Conservation (phyloP, 2,329 filamentous ascomycete genomes). For the Cladophialophora bantiana region DNA sequence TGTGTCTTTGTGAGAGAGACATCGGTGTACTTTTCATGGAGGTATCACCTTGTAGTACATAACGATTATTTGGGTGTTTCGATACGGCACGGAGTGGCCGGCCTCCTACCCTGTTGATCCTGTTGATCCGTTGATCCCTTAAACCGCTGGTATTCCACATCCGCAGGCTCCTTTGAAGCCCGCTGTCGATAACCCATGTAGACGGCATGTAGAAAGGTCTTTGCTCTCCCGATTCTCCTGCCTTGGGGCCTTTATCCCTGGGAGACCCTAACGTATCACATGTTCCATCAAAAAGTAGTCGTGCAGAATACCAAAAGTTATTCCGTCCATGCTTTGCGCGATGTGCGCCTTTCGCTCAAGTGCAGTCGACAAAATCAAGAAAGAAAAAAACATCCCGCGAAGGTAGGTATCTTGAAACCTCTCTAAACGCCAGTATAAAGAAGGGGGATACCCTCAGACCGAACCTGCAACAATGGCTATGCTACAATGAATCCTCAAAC, state of each 20-base stretch:
- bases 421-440: constrained; percentile 19
- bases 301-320: constrained; percentile 20
- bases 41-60: constrained; percentile 17
- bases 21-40: constrained; percentile 9
- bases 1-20: constrained; percentile 3
- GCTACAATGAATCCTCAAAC: constrained; percentile 39
- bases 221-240: constrained; percentile 16
- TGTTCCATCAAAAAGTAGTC: constrained; percentile 17
- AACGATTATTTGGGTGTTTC: constrained; percentile 16
- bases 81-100: constrained; percentile 12
- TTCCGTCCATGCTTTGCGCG: constrained; percentile 25
- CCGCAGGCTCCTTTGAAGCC: constrained; percentile 5
- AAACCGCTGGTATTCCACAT: constrained; percentile 9
- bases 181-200: constrained; percentile 8
- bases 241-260: constrained; percentile 14
- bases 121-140: constrained; percentile 17
- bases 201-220: constrained; percentile 11
- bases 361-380: constrained; percentile 29
- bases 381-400: constrained; percentile 6
- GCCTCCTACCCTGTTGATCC: constrained; percentile 19
- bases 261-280: constrained; percentile 18
- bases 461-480: constrained; percentile 4
- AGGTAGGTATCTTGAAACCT: constrained; percentile 27
- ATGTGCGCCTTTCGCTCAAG: constrained; percentile 27
- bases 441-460: not conserved